phyloP scores from a whole-genome alignment of 2,329 filamentous ascomycete species.

The Incumbomyces lentus region DNA sequence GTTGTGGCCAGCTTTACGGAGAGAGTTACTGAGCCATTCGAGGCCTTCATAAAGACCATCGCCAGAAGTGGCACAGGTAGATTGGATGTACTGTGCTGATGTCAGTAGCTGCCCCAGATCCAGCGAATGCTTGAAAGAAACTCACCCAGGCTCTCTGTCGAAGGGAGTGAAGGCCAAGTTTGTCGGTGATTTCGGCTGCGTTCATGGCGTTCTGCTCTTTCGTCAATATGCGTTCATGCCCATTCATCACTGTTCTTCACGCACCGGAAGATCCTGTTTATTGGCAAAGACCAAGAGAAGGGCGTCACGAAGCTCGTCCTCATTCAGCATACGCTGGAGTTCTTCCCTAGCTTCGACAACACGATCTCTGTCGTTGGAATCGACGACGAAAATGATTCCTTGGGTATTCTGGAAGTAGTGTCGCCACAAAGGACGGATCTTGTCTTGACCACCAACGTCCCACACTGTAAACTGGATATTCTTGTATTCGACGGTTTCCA shows the following conservation, averaged over 20 bases:
- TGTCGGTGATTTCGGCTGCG: conserved; percentile 98
- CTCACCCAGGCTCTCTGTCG: conserved; percentile 98
- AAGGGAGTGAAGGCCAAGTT: conserved; percentile 98
- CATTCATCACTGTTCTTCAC: conserved; percentile 29
- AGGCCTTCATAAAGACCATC: conserved; percentile 99
- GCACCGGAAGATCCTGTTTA: conserved; percentile 97
- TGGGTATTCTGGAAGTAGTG: conserved; percentile 96
- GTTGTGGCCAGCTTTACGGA: conserved; percentile 56
- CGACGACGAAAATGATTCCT: conserved; percentile 96
- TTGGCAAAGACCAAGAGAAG: conserved; percentile 93
- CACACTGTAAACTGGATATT: conserved; percentile 99
- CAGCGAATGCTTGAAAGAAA: conserved; percentile 18
- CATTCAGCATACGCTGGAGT: conserved; percentile 93
- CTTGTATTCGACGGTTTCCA: conserved; percentile 97
- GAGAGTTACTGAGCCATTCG: conserved; percentile 77
- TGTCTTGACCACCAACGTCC: conserved; percentile 98
- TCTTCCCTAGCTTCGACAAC: conserved; percentile 91
- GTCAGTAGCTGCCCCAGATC: conserved; percentile 20
- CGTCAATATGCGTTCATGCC: conserved; percentile 4
- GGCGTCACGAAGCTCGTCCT: conserved; percentile 94
- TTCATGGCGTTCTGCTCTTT: conserved; percentile 85
- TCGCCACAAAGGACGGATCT: conserved; percentile 93
- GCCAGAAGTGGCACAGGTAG: conserved; percentile 95
- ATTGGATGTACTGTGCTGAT: conserved; percentile 79
- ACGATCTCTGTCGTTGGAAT: conserved; percentile 81